Conservation (phyloP, 129 eudicot genomes). For the sunflower (Helianthus annuus) region DNA sequence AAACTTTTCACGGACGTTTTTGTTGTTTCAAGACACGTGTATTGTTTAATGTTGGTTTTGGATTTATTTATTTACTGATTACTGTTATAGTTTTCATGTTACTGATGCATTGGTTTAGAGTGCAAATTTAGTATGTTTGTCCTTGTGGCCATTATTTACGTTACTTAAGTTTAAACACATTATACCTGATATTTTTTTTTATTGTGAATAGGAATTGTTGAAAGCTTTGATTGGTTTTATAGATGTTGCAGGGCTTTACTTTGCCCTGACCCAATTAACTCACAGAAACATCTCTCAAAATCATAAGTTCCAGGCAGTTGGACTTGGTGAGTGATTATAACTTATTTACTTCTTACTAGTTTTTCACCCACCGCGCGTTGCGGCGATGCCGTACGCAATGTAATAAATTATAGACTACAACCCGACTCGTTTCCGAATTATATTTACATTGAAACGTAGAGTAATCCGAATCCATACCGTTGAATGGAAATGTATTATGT, state of each 20-base stretch:
- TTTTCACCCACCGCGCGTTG: too few species aligned
- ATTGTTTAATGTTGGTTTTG: background rate
- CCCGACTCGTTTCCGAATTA: too few species aligned
- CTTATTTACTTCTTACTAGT: conserved; percentile 9
- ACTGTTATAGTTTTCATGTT: background rate
- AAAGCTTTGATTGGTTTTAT: conserved; percentile 89
- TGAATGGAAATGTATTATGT: too few species aligned
- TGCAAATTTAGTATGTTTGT: conserved; percentile 4
- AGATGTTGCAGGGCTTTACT: conserved; percentile 95
- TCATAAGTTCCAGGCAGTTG: conserved; percentile 99
- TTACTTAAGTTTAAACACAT: background rate
- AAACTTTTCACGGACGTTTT: background rate
- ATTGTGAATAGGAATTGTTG: conserved; percentile 61
- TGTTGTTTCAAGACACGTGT: background rate
- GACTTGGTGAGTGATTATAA: conserved; percentile 67
- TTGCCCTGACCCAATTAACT: conserved; percentile 93
- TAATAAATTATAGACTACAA: too few species aligned
- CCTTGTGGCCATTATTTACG: background rate
- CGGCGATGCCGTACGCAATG: too few species aligned
- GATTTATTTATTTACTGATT: background rate
- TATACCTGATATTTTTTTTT: conserved; percentile 10
- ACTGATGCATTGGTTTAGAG: background rate
- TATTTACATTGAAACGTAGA: too few species aligned
- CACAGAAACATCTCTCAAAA: conserved; percentile 97
- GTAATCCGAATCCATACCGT: too few species aligned